Evolutionary conservation across 495 filamentous ascomycete genomes (phyloP), one percentile per base, ranked within the genome.

Genomic region (Hypomontagnella submonticulosa): DNA sequence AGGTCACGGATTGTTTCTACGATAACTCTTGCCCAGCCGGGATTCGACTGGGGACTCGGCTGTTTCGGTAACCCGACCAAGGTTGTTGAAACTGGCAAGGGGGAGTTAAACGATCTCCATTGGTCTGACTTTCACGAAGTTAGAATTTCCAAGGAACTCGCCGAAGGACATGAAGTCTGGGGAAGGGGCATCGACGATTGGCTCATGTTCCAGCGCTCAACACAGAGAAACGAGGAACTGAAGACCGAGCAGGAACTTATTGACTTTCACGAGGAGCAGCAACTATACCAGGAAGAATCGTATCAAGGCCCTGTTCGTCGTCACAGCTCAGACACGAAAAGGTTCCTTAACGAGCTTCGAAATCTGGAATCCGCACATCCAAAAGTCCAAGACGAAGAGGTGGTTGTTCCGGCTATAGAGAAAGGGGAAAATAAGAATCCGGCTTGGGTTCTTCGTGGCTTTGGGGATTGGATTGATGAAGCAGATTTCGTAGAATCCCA

Each of bases 391-490:
- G n/a, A 19, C 10, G 52, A 57, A 34, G 20, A 15, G 11, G 30
- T 37, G 5, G 47, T 38, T 40, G 37, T 50, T 4, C 23, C 53
- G n/a, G 11, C 41, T 10, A 23, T 32, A 6, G 5, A 18, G 2
- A 18, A 43, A 2, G 8, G 9, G 8, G 12, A 50, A 41, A n/a
- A 18, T n/a, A 4, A 6, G 4, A 15, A 41, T 30, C 20, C 32
- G 37, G 27, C 19, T 15, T 47, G 23, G 42, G 6, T 1, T 1
- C 20, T 19, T 1, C 20, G 12, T 4, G 18, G 10, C 32, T 63
- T 64, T 38, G 18, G 8, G 8, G 66, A 69, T 36, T 69, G 66
- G 66, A 64, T 69, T 8, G 66, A 63, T 13, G 66, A 60, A 27
- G 53, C 56, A 1, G 66, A 61, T 3, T 60, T 63, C 9, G 20